phyloP scores from a whole-genome alignment of 257 asterid genomes.

The Nicotiana knightiana region DNA sequence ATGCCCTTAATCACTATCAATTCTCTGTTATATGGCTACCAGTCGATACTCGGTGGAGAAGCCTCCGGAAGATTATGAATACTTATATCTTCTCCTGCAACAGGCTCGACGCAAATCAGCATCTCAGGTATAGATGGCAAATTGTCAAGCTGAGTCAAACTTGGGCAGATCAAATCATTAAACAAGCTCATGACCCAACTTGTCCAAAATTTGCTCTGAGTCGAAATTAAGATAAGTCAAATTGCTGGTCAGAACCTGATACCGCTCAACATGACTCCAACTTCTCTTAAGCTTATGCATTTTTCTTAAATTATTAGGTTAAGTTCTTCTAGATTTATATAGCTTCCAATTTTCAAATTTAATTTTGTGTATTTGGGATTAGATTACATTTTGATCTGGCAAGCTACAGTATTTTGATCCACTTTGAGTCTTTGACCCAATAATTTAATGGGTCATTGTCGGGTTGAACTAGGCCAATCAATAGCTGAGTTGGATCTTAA shows the following conservation, averaged over 20 bases:
- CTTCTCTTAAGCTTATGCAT: neutral
- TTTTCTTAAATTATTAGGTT: neutral
- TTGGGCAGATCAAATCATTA: neutral
- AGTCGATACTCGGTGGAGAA: conserved; percentile 14
- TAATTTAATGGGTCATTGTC: too few species aligned
- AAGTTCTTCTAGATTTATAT: neutral
- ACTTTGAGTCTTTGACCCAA: too few species aligned
- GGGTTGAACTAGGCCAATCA: too few species aligned
- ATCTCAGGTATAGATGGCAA: conserved; percentile 23
- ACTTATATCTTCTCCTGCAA: conserved; percentile 51
- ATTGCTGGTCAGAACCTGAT: neutral
- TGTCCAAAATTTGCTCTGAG: too few species aligned
- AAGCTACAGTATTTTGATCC: too few species aligned
- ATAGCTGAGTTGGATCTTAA: too few species aligned
- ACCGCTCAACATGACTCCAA: neutral
- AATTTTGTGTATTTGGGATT: neutral
- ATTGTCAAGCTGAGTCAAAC: conserved; percentile 26
- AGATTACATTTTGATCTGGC: too few species aligned
- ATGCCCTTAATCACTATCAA: conserved; percentile 16
- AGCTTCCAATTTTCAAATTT: neutral
- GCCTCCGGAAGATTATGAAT: conserved; percentile 18
- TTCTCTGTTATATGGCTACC: conserved; percentile 20
- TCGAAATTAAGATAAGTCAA: too few species aligned
- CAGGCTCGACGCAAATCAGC: conserved; percentile 63
- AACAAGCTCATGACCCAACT: too few species aligned